Evolutionary conservation across 1,284 basidiomycete genomes (phyloP).

Genomic region (Trametes versicolor): DNA sequence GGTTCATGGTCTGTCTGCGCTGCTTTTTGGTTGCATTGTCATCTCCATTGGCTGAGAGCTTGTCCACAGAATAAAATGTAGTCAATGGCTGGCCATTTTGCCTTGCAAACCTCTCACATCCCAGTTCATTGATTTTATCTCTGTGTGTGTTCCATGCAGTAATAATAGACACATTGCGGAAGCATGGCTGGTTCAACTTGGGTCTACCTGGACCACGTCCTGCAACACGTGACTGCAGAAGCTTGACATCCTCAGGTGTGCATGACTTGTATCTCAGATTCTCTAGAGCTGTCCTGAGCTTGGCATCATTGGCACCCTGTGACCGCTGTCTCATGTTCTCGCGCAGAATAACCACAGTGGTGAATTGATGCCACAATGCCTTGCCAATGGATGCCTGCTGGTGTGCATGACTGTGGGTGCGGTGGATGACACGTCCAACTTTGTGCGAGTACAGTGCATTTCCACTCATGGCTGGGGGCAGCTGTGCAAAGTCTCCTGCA

Average conservation of each 20-base stretch:
- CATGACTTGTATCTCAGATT: neutral
- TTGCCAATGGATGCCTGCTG: no score
- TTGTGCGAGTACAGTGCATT: neutral
- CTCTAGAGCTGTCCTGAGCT: constrained; percentile 40
- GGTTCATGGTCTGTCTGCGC: neutral
- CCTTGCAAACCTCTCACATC: neutral
- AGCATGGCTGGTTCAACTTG: constrained; percentile 41
- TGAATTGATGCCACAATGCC: constrained; percentile 36
- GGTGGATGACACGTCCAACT: constrained; percentile 1
- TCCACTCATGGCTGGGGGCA: neutral
- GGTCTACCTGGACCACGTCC: neutral
- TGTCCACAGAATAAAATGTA: neutral
- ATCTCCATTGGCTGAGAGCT: neutral
- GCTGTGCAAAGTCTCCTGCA: constrained; percentile 13
- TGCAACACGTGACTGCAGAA: neutral
- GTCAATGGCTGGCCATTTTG: neutral
- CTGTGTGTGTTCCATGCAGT: constrained; percentile 26
- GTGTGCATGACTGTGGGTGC: no score
- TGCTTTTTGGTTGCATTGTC: neutral
- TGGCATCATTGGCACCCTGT: constrained; percentile 37
- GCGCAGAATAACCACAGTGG: constrained; percentile 36
- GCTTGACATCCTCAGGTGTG: neutral
- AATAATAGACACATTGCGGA: constrained; percentile 44
- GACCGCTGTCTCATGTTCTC: constrained; percentile 45
- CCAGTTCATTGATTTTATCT: constrained; percentile 29